phyloP scores from a whole-genome alignment of 257 asterid species.

The Penstemon davidsonii region DNA sequence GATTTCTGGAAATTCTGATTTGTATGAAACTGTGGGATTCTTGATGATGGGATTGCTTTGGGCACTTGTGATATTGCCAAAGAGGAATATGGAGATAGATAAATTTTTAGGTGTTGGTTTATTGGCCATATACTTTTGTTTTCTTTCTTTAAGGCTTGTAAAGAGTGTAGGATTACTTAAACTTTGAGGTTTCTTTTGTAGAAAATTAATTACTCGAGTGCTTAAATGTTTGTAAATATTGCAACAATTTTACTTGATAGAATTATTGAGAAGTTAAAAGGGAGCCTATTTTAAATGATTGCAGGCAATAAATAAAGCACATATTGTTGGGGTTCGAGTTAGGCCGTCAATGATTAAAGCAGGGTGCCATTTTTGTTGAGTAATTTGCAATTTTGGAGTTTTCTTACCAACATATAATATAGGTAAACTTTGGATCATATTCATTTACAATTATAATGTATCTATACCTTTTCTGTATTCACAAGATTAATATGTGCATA shows the following conservation, averaged over 20 bases:
- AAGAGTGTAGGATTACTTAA: slow-evolving; percentile 41
- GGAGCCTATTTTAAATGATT: too few relatives aligned
- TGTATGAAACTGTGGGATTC: slow-evolving; percentile 73
- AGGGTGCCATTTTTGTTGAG: background rate
- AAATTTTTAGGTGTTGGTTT: slow-evolving; percentile 61
- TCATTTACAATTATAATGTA: too few relatives aligned
- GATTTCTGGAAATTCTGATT: slow-evolving; percentile 44
- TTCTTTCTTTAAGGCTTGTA: slow-evolving; percentile 54
- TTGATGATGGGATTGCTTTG: slow-evolving; percentile 69
- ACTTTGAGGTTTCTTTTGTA: slow-evolving; percentile 14
- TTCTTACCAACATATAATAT: background rate
- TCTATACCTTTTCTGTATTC: too few relatives aligned
- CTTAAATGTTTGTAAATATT: too few relatives aligned
- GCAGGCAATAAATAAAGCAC: background rate
- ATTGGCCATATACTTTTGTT: slow-evolving; percentile 65
- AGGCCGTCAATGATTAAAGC: background rate
- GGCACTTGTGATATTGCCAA: slow-evolving; percentile 74
- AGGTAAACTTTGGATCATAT: too few relatives aligned
- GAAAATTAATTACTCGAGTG: too few relatives aligned
- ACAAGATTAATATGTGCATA: too few relatives aligned
- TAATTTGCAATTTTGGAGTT: background rate
- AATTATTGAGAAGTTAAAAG: background rate
- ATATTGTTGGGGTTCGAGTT: slow-evolving; percentile 3
- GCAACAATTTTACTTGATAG: slow-evolving; percentile 19
- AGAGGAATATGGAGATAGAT: slow-evolving; percentile 56